These are phyloP conservation scores for Avena sativa DNA, from an alignment of 176 grass and related monocot species.

Conservation along the genomic window DNA sequence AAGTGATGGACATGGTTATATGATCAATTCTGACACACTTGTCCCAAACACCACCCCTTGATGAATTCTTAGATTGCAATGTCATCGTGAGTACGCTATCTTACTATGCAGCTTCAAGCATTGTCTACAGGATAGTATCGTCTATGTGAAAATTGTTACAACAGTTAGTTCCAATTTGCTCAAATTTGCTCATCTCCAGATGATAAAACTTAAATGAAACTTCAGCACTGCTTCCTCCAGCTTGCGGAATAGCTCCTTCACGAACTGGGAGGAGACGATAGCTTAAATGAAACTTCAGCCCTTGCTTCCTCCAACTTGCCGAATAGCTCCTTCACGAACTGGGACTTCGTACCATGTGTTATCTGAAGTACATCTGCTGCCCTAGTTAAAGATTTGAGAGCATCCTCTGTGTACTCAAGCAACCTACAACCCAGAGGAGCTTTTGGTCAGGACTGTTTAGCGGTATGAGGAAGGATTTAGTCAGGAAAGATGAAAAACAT, in stretches of 20 bases:
- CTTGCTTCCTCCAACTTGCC: conserved; percentile 75
- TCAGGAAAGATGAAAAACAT: neutral
- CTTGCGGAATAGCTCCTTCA: conserved; percentile 77
- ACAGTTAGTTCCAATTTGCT: neutral
- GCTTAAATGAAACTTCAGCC: conserved; percentile 75
- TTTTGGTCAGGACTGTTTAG: conserved; percentile 19
- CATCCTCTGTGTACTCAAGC: conserved; percentile 74
- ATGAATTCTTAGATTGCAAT: neutral
- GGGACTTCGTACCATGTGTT: conserved; percentile 75
- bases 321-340: conserved; percentile 85
- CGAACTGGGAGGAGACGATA: conserved; percentile 55
- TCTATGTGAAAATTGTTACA: neutral
- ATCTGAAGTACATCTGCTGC: conserved; percentile 79
- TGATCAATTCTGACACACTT: neutral
- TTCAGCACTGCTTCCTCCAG: conserved; percentile 80
- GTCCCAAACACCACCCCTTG: neutral
- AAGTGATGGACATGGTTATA: neutral
- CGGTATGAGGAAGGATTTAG: conserved; percentile 10
- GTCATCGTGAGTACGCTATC: neutral
- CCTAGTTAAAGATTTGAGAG: conserved; percentile 73
- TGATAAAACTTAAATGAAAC: conserved; percentile 62
- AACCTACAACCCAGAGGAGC: conserved; percentile 48
- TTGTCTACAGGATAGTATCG: neutral
- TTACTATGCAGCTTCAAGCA: conserved; percentile 1
- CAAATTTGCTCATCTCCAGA: conserved; percentile 32